Evolutionary conservation across 495 filamentous ascomycete species (phyloP).

Genomic region (Hapsidospora chrysogenum): DNA sequence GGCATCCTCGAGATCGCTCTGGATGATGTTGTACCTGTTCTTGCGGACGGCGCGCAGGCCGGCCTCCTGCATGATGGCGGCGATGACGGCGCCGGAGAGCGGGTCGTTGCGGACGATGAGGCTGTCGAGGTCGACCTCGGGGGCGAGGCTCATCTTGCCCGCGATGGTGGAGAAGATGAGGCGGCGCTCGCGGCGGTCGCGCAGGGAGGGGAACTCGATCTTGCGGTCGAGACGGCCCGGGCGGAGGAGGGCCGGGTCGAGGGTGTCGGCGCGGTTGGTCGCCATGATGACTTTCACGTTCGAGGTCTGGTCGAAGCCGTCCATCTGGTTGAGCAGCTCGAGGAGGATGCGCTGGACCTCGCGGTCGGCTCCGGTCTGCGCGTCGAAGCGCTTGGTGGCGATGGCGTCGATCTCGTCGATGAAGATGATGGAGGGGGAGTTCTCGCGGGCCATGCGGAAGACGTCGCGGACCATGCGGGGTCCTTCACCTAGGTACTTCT

Average conservation of each 20-base stretch:
- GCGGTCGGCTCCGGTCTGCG: slow-evolving; percentile 90
- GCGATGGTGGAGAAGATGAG: slow-evolving; percentile 96
- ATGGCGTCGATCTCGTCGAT: slow-evolving; percentile 99
- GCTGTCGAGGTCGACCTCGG: slow-evolving; percentile 89
- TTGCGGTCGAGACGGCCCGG: slow-evolving; percentile 93
- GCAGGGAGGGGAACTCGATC: slow-evolving; percentile 89
- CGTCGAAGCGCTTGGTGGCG: slow-evolving; percentile 96
- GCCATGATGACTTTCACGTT: slow-evolving; percentile 99
- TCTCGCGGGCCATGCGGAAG: slow-evolving; percentile 97
- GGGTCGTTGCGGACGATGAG: slow-evolving; percentile 95
- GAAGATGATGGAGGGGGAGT: slow-evolving; percentile 96
- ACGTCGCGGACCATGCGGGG: slow-evolving; percentile 98
- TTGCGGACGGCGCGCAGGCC: slow-evolving; percentile 89
- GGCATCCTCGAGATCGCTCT: slow-evolving; percentile 86
- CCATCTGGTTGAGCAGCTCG: slow-evolving; percentile 97
- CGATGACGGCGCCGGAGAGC: slow-evolving; percentile 86
- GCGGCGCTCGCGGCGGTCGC: slow-evolving; percentile 82
- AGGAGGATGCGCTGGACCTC: slow-evolving; percentile 97
- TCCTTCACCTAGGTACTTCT: slow-evolving; percentile 95
- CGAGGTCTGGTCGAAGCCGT: slow-evolving; percentile 94
- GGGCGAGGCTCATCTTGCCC: slow-evolving; percentile 86
- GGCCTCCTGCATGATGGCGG: slow-evolving; percentile 98
- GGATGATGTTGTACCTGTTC: slow-evolving; percentile 98
- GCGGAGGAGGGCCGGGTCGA: slow-evolving; percentile 85
- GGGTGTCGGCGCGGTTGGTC: slow-evolving; percentile 91